Base-by-base conservation (phyloP, 2,329 filamentous ascomycete genomes). In the Capronia epimyces region DNA sequence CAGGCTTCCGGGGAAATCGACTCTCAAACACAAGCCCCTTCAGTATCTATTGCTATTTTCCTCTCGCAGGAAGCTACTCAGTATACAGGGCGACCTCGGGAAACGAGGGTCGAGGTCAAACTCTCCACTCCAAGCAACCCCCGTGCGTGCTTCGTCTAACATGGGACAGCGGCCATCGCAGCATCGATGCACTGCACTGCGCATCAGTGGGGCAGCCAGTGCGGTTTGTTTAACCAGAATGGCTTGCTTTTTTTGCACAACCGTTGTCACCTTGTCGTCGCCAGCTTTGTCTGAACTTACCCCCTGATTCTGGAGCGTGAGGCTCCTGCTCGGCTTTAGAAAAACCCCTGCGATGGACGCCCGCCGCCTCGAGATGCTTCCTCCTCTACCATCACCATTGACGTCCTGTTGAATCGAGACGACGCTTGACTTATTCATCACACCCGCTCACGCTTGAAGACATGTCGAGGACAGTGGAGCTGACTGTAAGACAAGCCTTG, bases 401-500 rank as follows among this genome's bases (percentile, higher is more conserved):
- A n/a, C n/a, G n/a, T n/a, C n/a, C n/a, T n/a, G n/a, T n/a, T n/a
- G n/a, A n/a, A n/a, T n/a, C 31, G 15, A 18, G 22, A 6, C 18
- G 10, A 29, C 12, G 15, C 6, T 29, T 29, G 20, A 15, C 18
- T 25, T 37, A 13, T 10, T 21, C 21, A 8, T 24, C 31, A 16
- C 12, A 34, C 16, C 32, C 12, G 18, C 40, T 12, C 25, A 16
- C 18, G 8, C 16, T 15, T 29, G 27, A 10, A 16, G 39, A 61
- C 60, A 60, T 66, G 46, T 62, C 62, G 25, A 59, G 62, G 27
- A 60, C 61, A 52, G 60, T 64, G 50, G 57, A 59, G 48, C 53
- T 76, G 53, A 73, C 71, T 48, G 79, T 89, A 49, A 74, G 80
- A 55, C 77, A 83, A 66, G 87, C 87, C 20, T 76, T 94, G 48